Evolutionary conservation across 805 yeast genomes (phyloP), one percentile per base, ranked within the genome.

Genomic region (Ogataea wickerhamii): DNA sequence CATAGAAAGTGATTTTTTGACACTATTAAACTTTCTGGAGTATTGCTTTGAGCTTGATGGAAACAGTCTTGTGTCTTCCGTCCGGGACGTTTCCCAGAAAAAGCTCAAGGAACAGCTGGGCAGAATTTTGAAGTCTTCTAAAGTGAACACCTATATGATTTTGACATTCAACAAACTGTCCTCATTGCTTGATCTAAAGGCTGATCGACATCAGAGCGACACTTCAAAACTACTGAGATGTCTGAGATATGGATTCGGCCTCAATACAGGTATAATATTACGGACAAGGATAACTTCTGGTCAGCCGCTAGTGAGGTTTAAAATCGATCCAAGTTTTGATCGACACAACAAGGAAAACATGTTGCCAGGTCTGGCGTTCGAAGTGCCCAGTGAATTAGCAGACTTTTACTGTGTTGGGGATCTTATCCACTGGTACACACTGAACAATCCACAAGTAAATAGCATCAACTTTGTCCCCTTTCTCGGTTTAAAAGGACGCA

Each of bases 1-100:
- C 20, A 21, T 36, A 7, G 51, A 45, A 19, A 40, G 46, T 13
- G 53, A 49, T 20, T 42, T 49, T 21, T 4, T 49, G 13, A 47
- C 49, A 11, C 32, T 49, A 19, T 34, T 47, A 32, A 49, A 49
- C 37, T 49, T 43, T 32, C 39, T 49, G 35, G 36, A 42, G 13
- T 34, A 29, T 36, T 30, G 43, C 19, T 38, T 43, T 24, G 31
- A 39, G 8, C 18, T 35, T 4, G 22, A 27, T 17, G 31, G 27
- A 5, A 10, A 17, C 24, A 29, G 23, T 14, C 43, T 39, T 16
- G 28, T 26, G 6, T 13, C 24, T 6, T 19, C 19, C 19, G 11
- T 6, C 6, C 28, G 25, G 14, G 27, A 33, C 30, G 8, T 14
- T 12, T 3, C 30, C 14, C 11, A 11, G 13, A 32, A 19, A 16